These are phyloP conservation scores for Emericellopsis atlantica DNA, from an alignment of 2,329 filamentous ascomycete species.

Conservation along the genomic window DNA sequence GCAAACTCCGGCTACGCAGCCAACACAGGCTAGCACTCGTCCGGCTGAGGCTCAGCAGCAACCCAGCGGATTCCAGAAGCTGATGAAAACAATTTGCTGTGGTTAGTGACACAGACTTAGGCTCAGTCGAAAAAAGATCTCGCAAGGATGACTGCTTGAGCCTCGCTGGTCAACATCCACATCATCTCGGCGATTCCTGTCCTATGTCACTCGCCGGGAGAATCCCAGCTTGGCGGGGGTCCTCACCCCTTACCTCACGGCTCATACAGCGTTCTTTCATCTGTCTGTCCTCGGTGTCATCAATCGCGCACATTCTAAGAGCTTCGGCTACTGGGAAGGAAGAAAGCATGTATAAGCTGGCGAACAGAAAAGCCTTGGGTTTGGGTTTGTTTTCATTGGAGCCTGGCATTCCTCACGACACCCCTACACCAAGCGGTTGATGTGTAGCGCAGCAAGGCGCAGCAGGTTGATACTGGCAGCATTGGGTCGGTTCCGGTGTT, in stretches of 20 bases:
- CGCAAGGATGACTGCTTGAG: too few species aligned
- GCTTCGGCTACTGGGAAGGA: neutral
- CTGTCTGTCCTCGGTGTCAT: neutral
- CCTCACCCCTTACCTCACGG: neutral
- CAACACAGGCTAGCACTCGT: slow-evolving; percentile 40
- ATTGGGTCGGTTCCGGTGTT: slow-evolving; percentile 15
- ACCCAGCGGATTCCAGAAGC: slow-evolving; percentile 75
- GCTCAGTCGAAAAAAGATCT: too few species aligned
- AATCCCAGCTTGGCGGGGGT: neutral
- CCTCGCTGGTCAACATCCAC: too few species aligned
- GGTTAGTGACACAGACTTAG: slow-evolving; percentile 34
- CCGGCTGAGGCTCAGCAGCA: slow-evolving; percentile 57
- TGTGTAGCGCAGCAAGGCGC: slow-evolving; percentile 26
- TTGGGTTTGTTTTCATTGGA: slow-evolving; percentile 7
- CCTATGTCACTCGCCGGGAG: too few species aligned
- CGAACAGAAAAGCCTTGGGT: neutral
- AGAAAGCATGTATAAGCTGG: neutral
- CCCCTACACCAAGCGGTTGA: slow-evolving; percentile 18
- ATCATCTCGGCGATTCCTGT: too few species aligned
- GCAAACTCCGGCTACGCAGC: slow-evolving; percentile 43
- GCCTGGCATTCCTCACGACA: slow-evolving; percentile 21
- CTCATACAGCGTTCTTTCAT: neutral
- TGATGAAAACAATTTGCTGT: slow-evolving; percentile 89
- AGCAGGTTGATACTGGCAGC: slow-evolving; percentile 22
- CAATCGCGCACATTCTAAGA: neutral